These are phyloP conservation scores for Talaromyces adpressus DNA, from an alignment of 495 filamentous ascomycete genomes.

Conservation along the genomic window DNA sequence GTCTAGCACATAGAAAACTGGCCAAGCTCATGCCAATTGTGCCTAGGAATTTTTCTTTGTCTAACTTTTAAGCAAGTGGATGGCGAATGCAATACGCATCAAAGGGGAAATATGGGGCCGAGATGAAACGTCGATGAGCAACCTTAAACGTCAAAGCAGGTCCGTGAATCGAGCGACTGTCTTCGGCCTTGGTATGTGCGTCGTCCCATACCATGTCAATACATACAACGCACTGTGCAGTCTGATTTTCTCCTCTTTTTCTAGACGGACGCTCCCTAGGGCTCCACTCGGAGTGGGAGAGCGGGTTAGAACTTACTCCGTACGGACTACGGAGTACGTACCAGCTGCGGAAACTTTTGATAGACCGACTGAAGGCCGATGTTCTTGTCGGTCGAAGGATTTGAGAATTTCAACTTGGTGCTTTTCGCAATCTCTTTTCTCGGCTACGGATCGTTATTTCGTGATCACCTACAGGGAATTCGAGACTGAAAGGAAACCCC, in stretches of 20 bases:
- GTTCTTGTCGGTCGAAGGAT: not conserved
- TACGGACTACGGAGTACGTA: not conserved
- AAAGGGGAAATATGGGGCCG: conserved; percentile 1
- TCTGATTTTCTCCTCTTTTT: not conserved
- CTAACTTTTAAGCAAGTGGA: not conserved
- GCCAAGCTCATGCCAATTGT: not conserved
- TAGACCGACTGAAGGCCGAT: not conserved
- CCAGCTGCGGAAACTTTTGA: not conserved
- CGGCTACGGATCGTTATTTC: not conserved
- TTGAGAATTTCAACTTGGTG: not conserved
- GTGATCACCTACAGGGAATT: not conserved
- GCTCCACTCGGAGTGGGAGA: not conserved
- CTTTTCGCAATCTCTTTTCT: not conserved
- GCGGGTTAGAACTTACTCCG: not conserved
- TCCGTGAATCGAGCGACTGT: not conserved
- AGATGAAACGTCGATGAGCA: not conserved
- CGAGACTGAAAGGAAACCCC: not conserved
- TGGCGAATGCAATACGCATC: not conserved
- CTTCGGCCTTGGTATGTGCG: not conserved
- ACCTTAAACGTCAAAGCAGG: not conserved
- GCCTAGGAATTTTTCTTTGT: not conserved
- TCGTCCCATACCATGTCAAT: not conserved
- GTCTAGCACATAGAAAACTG: not conserved
- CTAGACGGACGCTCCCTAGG: not conserved
- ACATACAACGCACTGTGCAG: too few species aligned